Evolutionary conservation across 495 filamentous ascomycete genomes (phyloP).

Genomic region (Thermochaetoides thermophila): DNA sequence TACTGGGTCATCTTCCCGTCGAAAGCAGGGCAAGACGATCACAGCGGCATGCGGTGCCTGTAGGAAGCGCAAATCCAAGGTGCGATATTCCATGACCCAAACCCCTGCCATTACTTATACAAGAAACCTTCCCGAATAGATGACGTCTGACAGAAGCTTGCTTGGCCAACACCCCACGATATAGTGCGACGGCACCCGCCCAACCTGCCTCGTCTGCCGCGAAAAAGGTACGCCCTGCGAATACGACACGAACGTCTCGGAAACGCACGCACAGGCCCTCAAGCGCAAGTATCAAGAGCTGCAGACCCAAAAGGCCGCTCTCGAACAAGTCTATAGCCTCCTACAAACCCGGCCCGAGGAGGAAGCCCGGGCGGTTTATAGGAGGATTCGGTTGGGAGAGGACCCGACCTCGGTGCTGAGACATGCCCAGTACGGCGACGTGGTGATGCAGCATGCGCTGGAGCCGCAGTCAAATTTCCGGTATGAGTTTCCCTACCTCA

Average conservation of each 20-base stretch:
- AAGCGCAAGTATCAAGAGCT: constrained; percentile 27
- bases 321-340: constrained; percentile 22
- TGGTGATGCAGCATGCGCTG: constrained; percentile 24
- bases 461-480: constrained; percentile 23
- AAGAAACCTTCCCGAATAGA: too few relatives aligned
- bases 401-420: constrained; percentile 21
- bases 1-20: constrained; percentile 1
- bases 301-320: constrained; percentile 18
- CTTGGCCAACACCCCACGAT: background rate
- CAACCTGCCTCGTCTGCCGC: constrained; percentile 21
- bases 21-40: constrained; percentile 28
- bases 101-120: background rate
- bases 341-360: constrained; percentile 17
- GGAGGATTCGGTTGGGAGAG: constrained; percentile 23
- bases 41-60: constrained; percentile 40
- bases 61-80: constrained; percentile 41
- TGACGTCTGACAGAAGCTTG: too few relatives aligned
- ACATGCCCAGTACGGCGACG: constrained; percentile 25
- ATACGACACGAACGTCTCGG: constrained; percentile 23
- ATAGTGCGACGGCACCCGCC: constrained; percentile 26
- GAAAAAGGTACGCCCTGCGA: constrained; percentile 21
- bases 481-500: constrained; percentile 26
- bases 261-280: constrained; percentile 27
- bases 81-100: constrained; percentile 7
- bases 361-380: constrained; percentile 23